These are phyloP conservation scores for Aureobasidium sp. DNA, from an alignment of 2,329 filamentous ascomycete genomes.

Conservation along the genomic window DNA sequence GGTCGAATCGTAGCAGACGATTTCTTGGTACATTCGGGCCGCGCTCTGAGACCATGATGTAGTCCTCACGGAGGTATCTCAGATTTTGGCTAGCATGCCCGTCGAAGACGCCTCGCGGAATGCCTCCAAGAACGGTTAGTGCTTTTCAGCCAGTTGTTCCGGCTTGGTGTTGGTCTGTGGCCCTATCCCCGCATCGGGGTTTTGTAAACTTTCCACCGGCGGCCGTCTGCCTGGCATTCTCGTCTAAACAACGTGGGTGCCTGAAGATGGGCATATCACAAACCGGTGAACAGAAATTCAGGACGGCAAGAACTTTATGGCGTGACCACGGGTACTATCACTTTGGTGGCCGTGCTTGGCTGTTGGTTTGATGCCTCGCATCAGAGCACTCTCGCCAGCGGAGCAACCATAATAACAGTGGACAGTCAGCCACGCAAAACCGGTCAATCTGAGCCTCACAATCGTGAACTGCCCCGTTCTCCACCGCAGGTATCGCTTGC, in stretches of 20 bases:
- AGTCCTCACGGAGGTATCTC: not conserved
- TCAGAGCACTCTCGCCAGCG: not conserved
- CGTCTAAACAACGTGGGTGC: slow-evolving; percentile 11
- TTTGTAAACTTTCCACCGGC: not conserved
- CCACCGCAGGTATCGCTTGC: not conserved
- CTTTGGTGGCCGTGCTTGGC: not conserved
- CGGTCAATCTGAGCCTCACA: not conserved
- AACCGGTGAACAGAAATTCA: slow-evolving; percentile 5
- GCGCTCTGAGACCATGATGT: slow-evolving; percentile 11
- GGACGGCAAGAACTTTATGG: not conserved
- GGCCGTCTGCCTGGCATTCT: not conserved
- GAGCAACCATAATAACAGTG: not conserved
- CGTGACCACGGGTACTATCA: not conserved
- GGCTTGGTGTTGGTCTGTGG: slow-evolving; percentile 1
- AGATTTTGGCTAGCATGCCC: not conserved
- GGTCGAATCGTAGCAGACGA: not conserved
- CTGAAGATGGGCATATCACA: not conserved
- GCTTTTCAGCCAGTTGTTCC: not conserved
- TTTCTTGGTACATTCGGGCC: slow-evolving; percentile 6
- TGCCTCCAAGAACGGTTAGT: not conserved
- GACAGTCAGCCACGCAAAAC: not conserved
- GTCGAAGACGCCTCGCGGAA: not conserved
- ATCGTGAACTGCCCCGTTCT: not conserved
- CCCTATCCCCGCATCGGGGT: not conserved
- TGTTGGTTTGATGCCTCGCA: not conserved